phyloP scores from a whole-genome alignment of 2,329 filamentous ascomycete species.

The Curvularia eragrostidis region DNA sequence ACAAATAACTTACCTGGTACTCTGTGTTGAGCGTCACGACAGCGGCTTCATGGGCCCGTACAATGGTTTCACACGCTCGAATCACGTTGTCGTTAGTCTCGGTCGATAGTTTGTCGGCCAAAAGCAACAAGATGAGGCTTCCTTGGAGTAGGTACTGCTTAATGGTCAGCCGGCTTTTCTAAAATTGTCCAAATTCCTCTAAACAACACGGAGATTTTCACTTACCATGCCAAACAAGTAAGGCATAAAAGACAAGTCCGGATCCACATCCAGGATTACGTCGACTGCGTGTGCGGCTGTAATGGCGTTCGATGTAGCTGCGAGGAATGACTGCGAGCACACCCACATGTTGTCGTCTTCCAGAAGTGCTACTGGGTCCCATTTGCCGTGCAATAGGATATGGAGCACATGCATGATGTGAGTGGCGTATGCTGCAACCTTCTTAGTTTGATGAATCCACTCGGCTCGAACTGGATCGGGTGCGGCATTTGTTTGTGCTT shows the following conservation, averaged over 20 bases:
- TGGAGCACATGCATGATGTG: slow-evolving; percentile 95
- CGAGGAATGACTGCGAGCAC: slow-evolving; percentile 84
- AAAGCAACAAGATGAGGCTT: slow-evolving; percentile 83
- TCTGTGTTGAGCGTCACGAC: slow-evolving; percentile 94
- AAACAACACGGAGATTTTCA: slow-evolving; percentile 25
- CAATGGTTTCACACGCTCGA: slow-evolving; percentile 89
- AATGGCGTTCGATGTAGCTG: slow-evolving; percentile 85
- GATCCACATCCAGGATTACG: slow-evolving; percentile 87
- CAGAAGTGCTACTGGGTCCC: slow-evolving; percentile 89
- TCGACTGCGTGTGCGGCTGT: slow-evolving; percentile 85
- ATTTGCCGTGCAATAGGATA: slow-evolving; percentile 87
- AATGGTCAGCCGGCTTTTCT: slow-evolving; percentile 12
- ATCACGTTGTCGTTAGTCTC: slow-evolving; percentile 85
- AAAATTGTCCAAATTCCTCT: background rate
- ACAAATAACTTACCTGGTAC: slow-evolving; percentile 71
- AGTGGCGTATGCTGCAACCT: slow-evolving; percentile 86
- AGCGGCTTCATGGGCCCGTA: slow-evolving; percentile 91
- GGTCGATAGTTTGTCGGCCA: slow-evolving; percentile 85
- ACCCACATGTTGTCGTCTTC: slow-evolving; percentile 96
- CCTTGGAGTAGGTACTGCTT: slow-evolving; percentile 78
- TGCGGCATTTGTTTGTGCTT: slow-evolving; percentile 45
- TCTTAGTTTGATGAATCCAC: slow-evolving; percentile 81
- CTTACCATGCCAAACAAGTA: slow-evolving; percentile 86
- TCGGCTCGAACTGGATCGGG: slow-evolving; percentile 63
- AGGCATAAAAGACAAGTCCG: slow-evolving; percentile 92